phyloP scores from a whole-genome alignment of 192 early-diverging fungal genomes.

The Backusella sp. region DNA sequence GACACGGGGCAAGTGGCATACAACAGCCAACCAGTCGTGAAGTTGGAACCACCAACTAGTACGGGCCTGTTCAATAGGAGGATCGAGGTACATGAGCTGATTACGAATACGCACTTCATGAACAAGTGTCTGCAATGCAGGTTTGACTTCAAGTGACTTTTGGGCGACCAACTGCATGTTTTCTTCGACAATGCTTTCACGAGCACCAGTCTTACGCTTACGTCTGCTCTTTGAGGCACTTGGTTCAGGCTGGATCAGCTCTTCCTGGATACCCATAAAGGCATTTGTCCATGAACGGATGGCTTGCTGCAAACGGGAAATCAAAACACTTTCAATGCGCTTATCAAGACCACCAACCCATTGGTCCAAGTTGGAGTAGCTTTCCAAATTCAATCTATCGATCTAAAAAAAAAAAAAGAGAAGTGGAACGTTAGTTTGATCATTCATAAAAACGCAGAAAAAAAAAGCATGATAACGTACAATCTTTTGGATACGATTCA shows the following conservation, averaged over 20 bases:
- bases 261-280: conserved; percentile 58
- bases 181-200: conserved; percentile 37
- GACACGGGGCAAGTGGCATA: conserved; percentile 84
- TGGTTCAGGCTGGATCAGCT: conserved; percentile 41
- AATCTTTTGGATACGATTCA: conserved; percentile 85
- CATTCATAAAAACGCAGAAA: background rate
- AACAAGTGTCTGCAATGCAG: conserved; percentile 66
- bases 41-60: conserved; percentile 86
- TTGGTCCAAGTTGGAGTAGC: conserved; percentile 88
- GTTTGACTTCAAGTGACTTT: conserved; percentile 50
- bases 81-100: conserved; percentile 96
- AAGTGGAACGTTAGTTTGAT: background rate
- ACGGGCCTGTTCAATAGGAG: conserved; percentile 93
- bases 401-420: conserved; percentile 46
- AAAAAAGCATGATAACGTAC: conserved; percentile 37
- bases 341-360: conserved; percentile 87
- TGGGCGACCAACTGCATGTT: conserved; percentile 29
- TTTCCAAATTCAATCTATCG: conserved; percentile 91
- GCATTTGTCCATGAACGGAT: conserved; percentile 72
- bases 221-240: conserved; percentile 41
- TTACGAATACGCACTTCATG: conserved; percentile 91
- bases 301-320: conserved; percentile 71
- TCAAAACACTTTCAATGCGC: conserved; percentile 75
- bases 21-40: conserved; percentile 88
- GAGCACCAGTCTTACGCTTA: conserved; percentile 36